Base-by-base conservation (phyloP, 2,329 filamentous ascomycete genomes). In the Aspergillus brunneoviolaceus region DNA sequence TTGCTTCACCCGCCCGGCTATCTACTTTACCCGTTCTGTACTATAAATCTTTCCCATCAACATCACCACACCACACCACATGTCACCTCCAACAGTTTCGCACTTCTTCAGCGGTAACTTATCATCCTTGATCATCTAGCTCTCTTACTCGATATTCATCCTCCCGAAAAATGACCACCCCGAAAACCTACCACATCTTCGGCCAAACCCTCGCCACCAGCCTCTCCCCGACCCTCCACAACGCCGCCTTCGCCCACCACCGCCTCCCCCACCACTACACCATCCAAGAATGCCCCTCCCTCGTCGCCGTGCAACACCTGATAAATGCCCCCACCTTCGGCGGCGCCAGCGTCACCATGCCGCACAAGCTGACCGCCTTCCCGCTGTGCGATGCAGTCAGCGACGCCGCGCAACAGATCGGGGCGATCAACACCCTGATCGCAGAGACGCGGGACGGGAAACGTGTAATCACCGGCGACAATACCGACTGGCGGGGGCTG, bases 261-360 rank as follows among this genome's bases (percentile, higher is more conserved):
- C 49, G 27, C 12, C 54, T 65, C 10, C 58, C 63, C 3, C 50
- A 64, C 42, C 27, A 54, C 23, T 64, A 65, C 54, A 45, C 33
- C 23, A 61, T 60, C 25, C 52, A 61, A 19, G 49, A 67, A 47
- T 65, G 61, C 29, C 16, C 54, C 16, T 47, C 58, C 10, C 48
- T 68, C 4, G 55, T 59, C 42, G 57, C 60, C 27, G 57, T 65
- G 11, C 76, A 60, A 6, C 76, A 82, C 3, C 71, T 89, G 39
- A 85, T 96, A 57, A 83, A 83, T 2, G 77, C 84, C 1, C 78
- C 86, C 2, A 80, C 87, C 63, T 96, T 96, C 71, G 92, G 92
- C 10, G 92, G 92, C 56, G 91, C 90, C 1, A 95, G 90, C 10
- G 91, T 96, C 47, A 96, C 66, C 6, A 63, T 57, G 51, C 65